Base-by-base conservation (phyloP, 768 basidiomycete genomes). In the Tricholoma terreum region DNA sequence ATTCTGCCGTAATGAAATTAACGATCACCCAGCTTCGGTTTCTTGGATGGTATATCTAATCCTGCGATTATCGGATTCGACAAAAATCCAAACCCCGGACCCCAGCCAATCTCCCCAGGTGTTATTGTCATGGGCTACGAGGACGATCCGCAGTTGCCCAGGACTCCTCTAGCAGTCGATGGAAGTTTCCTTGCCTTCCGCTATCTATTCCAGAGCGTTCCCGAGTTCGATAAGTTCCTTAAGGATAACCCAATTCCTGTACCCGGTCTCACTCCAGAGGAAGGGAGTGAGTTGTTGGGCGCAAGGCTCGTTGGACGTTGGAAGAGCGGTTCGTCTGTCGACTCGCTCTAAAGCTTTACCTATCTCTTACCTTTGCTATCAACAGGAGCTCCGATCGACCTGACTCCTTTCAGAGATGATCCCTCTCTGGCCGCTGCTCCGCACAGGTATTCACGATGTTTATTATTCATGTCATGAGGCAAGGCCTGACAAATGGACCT, bases 101-200 rank as follows among this genome's bases (percentile, higher is more conserved):
- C 75, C 22, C 62, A 58, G 52, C 65, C 73, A 6, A 72, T 82
- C 33, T 63, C 67, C 31, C 64, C 80, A 11, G 82, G 81, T 9
- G 67, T 74, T 34, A 65, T 83, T 31, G 65, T 85, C 4, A 67
- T 75, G 8, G 80, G 82, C 0, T 72, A 76, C 40, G 64, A 69
- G 7, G 80, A 79, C 6, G 82, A 83, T 53, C 58, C 60, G 8
- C n/a, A n/a, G n/a, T 49, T 59, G 6, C 31, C 42, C 14, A 67
- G 77, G n/a, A 75, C 76, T 1, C 58, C 66, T 7, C 83, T 81
- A 80, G 72, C 74, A 2, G 71, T 70, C 17, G 79, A 82, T 56
- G 82, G 81, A 15, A 79, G 80, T 38, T 82, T 82, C 70, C 71
- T 83, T 30, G 77, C 71, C 5, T 82, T 81, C 72, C 74, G 81